Evolutionary conservation across 805 yeast genomes (phyloP).

Genomic region (Candida jianshihensis): DNA sequence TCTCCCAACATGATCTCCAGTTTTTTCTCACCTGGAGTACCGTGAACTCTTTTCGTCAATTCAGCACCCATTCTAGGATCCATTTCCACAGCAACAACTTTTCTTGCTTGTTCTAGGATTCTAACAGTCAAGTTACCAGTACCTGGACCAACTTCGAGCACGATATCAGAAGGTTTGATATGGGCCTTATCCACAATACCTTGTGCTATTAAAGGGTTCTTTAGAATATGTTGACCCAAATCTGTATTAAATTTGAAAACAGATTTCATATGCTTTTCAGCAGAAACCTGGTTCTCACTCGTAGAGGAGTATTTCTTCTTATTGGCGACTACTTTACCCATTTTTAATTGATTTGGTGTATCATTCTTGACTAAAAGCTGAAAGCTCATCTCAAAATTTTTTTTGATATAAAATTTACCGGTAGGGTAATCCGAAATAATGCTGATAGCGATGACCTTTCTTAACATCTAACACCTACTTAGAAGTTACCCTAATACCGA

Average conservation of each 20-base stretch:
- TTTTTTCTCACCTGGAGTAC: conserved; percentile 89
- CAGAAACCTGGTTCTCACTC: conserved; percentile 53
- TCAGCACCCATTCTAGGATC: conserved; percentile 99
- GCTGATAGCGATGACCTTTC: too few relatives aligned
- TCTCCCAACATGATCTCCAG: conserved; percentile 91
- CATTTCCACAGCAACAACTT: conserved; percentile 95
- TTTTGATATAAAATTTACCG: too few relatives aligned
- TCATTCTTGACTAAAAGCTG: not conserved
- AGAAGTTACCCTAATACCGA: too few relatives aligned
- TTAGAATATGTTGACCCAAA: conserved; percentile 93
- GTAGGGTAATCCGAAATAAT: too few relatives aligned
- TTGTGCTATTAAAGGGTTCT: conserved; percentile 94
- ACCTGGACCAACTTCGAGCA: conserved; percentile 98
- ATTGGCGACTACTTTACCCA: conserved; percentile 39
- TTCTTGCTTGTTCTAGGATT: conserved; percentile 84
- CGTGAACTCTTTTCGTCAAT: conserved; percentile 93
- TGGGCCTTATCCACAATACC: conserved; percentile 97
- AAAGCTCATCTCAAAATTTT: too few relatives aligned
- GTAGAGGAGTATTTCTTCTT: conserved; percentile 50
- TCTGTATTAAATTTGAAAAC: conserved; percentile 97
- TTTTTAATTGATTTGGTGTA: not conserved
- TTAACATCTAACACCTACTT: too few relatives aligned
- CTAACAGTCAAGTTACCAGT: conserved; percentile 95
- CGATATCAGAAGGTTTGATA: conserved; percentile 86
- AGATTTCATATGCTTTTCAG: conserved; percentile 63